Evolutionary conservation across 768 basidiomycete genomes (phyloP), one percentile per base, ranked within the genome.

Genomic region (Trametes meyenii): DNA sequence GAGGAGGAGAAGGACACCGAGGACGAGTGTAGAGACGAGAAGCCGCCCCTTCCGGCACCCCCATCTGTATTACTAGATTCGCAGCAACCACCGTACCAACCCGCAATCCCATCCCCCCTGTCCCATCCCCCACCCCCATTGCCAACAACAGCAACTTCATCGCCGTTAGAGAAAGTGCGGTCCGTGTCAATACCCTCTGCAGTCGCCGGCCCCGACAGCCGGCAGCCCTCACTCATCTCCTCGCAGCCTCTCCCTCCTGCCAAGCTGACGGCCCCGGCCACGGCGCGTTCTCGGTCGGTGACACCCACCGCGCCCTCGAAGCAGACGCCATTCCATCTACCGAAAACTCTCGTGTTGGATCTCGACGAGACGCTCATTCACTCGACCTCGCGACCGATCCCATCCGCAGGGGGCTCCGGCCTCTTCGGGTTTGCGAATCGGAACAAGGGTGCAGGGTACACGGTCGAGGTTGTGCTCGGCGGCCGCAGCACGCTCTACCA

Each of bases 351-450:
- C 39, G 95, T 99, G 33, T 85, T 99, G 45, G 97, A 99, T 77
- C 81, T 99, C 53, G 97, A 99, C 73, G 97, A 99, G 77, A 99
- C 97, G 0, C 85, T 99, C 50, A 98, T 98, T 60, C 97, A 99
- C 72, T 97, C 96, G 2, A 98, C 97, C 0, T 92, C 94, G 17
- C 83, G 94, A 39, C 89, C 92, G 24, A 80, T 90, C 36, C 54
- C 64, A 11, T 73, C 77, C 52, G 73, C 79, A 8, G 68, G 77
- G 67, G 81, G 87, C 23, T 81, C 84, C 2, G 85, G 88, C 36
- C 76, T 90, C 14, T 80, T 93, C 35, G 74, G 76, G 17, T 68
- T 76, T 59, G 87, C 86, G 21, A 73, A 81, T 33, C 74, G 79
- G 67, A 85, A 89, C 72, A 85, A 85, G 72, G 83, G 85, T 54